Conservation (phyloP, 352 stramenopile genomes). For the Phytophthora sp. region DNA sequence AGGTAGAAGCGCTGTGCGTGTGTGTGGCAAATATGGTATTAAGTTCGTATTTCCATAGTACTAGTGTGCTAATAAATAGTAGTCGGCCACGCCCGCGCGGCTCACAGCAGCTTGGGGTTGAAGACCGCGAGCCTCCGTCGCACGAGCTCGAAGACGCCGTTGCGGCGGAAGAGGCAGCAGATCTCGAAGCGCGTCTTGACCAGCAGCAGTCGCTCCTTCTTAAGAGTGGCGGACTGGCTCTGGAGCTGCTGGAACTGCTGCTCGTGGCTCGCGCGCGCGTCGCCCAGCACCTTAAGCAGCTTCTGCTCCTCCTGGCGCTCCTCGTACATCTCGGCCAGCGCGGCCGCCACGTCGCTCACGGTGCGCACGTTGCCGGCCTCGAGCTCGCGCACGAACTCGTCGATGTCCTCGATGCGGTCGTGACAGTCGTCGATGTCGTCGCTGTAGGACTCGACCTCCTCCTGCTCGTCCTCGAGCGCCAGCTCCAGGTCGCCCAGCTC, state of each 20-base stretch:
- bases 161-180: conserved; percentile 48
- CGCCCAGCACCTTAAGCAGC: conserved; percentile 40
- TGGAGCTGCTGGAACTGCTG: conserved; percentile 35
- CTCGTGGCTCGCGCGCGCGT: conserved; percentile 41
- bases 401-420: conserved; percentile 49
- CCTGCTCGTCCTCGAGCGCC: conserved; percentile 42
- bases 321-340: conserved; percentile 41
- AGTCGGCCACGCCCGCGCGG: not conserved
- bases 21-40: conserved; percentile 20
- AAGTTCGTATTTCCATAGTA: conserved; percentile 39
- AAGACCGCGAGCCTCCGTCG: conserved; percentile 38
- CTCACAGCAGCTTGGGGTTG: conserved; percentile 41
- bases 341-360: conserved; percentile 35
- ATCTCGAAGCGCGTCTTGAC: conserved; percentile 42
- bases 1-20: not conserved
- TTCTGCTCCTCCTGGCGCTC: conserved; percentile 48
- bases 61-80: conserved; percentile 46
- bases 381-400: conserved; percentile 48
- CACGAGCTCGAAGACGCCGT: conserved; percentile 49
- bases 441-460: conserved; percentile 47
- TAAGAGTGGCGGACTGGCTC: conserved; percentile 27
- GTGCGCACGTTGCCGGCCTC: conserved; percentile 35
- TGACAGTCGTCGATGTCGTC: conserved; percentile 53
- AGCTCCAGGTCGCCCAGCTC: conserved; percentile 40
- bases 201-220: conserved; percentile 36